A percentile compares a stretch with the other conserved stretches of the same genome.
phyloP scores from a whole-genome alignment of 1,139 yeast genomes.

The Magnusiomyces tetraspermus region DNA sequence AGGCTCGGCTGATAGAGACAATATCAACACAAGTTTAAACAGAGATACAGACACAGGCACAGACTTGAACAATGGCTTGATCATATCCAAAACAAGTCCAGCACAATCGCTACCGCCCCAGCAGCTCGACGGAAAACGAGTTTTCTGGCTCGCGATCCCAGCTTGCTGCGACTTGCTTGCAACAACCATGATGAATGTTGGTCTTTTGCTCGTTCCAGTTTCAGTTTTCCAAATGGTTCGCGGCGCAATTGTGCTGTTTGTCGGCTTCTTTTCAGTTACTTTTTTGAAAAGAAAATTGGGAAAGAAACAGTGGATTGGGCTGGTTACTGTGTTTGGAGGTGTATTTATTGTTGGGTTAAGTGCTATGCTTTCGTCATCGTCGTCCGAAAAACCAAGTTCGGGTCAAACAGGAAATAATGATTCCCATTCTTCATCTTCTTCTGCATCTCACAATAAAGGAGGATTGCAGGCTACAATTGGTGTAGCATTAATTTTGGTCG shows the following conservation, averaged over 20 bases:
- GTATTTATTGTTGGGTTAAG: conserved; percentile 67
- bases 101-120: background rate
- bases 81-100: too few relatives aligned
- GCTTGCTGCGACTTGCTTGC: conserved; percentile 64
- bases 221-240: conserved; percentile 79
- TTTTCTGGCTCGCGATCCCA: conserved; percentile 45
- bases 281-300: conserved; percentile 51
- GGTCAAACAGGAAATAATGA: conserved; percentile 11
- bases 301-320: conserved; percentile 59
- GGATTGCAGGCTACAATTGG: conserved; percentile 39
- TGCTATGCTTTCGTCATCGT: conserved; percentile 32
- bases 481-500: conserved; percentile 47
- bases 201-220: conserved; percentile 68
- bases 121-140: conserved; percentile 23
- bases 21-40: background rate
- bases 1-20: background rate
- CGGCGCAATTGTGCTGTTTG: conserved; percentile 69
- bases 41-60: too few relatives aligned
- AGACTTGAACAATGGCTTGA: too few relatives aligned
- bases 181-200: conserved; percentile 70
- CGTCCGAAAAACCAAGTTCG: background rate
- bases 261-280: conserved; percentile 59
- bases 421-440: background rate
- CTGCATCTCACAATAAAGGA: conserved; percentile 16
- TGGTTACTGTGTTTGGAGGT: conserved; percentile 53